Conservation (phyloP, 163 green algal genomes). For the Chlamydomonas reinhardtii region DNA sequence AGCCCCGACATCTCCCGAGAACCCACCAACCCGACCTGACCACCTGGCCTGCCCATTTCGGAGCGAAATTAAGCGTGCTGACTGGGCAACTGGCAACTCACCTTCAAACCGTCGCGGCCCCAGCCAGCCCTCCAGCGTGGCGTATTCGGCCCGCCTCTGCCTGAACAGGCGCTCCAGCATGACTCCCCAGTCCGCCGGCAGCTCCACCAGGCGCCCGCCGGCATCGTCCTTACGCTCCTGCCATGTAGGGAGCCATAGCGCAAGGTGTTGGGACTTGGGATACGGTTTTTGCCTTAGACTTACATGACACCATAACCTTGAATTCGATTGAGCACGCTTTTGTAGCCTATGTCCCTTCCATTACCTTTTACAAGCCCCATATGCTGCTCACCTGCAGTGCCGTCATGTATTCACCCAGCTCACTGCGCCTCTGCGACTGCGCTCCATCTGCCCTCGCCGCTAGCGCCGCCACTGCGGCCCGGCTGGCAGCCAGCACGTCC, state of each 20-base stretch:
- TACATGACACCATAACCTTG: too few relatives aligned
- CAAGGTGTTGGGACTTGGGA: too few relatives aligned
- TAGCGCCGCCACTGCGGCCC: slow-evolving; percentile 28
- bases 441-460: not conserved
- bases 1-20: too few relatives aligned
- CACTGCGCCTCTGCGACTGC: slow-evolving; percentile 35
- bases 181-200: slow-evolving; percentile 54
- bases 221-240: slow-evolving; percentile 39
- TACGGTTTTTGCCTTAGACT: too few relatives aligned
- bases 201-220: slow-evolving; percentile 50
- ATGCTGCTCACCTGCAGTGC: slow-evolving; percentile 37
- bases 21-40: too few relatives aligned
- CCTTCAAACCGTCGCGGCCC: slow-evolving; percentile 51
- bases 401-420: slow-evolving; percentile 53
- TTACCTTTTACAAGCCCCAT: too few relatives aligned
- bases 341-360: too few relatives aligned
- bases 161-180: slow-evolving; percentile 54
- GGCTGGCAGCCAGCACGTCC: slow-evolving; percentile 14
- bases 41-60: too few relatives aligned
- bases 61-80: too few relatives aligned
- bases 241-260: not conserved
- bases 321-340: too few relatives aligned
- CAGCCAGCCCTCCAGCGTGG: slow-evolving; percentile 56
- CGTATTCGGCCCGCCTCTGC: slow-evolving; percentile 47
- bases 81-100: too few relatives aligned